Conservation (phyloP, 495 filamentous ascomycete species). For the Hamigera avellanea region DNA sequence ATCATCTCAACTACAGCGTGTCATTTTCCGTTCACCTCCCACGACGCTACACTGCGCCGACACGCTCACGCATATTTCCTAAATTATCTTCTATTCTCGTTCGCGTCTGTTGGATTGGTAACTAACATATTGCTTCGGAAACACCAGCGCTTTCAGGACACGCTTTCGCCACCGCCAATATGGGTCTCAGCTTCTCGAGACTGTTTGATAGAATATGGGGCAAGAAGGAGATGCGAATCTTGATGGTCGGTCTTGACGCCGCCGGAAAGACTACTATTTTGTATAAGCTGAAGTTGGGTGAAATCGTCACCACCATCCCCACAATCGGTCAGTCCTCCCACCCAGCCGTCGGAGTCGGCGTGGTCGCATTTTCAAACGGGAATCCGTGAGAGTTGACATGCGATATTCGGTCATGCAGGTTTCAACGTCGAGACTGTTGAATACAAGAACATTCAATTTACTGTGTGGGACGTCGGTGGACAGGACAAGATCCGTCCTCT, state of each 20-base stretch:
- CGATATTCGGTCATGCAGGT: conserved; percentile 39
- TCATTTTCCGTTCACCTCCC: too few species aligned
- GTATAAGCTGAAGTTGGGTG: conserved; percentile 99
- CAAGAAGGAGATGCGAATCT: conserved; percentile 99
- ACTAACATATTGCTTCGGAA: not conserved
- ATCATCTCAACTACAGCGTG: not conserved
- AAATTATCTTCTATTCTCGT: too few species aligned
- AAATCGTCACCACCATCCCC: conserved; percentile 99
- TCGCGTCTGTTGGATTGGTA: too few species aligned
- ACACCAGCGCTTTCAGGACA: conserved; percentile 1
- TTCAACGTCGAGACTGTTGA: conserved; percentile 99
- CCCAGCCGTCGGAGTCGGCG: conserved; percentile 2
- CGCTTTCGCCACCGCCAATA: conserved; percentile 45
- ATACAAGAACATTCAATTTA: conserved; percentile 99
- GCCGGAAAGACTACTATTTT: conserved; percentile 99
- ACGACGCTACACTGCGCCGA: too few species aligned
- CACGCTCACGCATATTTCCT: too few species aligned
- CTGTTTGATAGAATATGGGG: conserved; percentile 92
- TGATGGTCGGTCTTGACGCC: conserved; percentile 99
- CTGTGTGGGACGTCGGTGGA: conserved; percentile 99
- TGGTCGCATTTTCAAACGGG: not conserved
- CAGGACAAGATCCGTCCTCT: conserved; percentile 99
- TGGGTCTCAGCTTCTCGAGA: conserved; percentile 92
- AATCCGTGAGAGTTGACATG: not conserved
- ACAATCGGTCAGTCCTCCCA: conserved; percentile 77